Evolutionary conservation across 2,329 filamentous ascomycete genomes (phyloP).

Genomic region (Colletotrichum sp.): DNA sequence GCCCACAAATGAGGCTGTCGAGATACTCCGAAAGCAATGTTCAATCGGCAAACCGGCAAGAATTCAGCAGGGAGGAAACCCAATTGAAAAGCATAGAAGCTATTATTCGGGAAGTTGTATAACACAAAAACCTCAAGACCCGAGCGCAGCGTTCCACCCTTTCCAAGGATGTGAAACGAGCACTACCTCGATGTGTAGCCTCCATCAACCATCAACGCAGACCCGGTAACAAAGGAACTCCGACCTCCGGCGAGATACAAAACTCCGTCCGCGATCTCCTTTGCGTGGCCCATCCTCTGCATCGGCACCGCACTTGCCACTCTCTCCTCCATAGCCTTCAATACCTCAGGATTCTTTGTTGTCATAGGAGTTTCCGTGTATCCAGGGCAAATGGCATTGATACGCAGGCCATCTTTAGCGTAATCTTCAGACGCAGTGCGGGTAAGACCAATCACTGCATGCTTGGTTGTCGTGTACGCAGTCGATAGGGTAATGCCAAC

Average conservation of each 20-base stretch:
- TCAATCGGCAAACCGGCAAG: background rate
- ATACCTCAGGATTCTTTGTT: constrained; percentile 27
- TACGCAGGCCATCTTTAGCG: constrained; percentile 40
- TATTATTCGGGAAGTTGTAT: background rate
- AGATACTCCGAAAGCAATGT: background rate
- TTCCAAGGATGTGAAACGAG: background rate
- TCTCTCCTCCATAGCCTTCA: constrained; percentile 31
- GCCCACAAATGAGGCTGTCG: background rate
- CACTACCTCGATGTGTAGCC: constrained; percentile 7
- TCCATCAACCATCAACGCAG: constrained; percentile 16
- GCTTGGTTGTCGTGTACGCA: constrained; percentile 16
- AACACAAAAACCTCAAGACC: background rate
- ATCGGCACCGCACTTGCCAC: constrained; percentile 29
- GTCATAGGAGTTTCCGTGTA: constrained; percentile 35
- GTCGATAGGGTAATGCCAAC: constrained; percentile 11
- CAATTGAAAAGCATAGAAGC: background rate
- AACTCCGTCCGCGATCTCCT: constrained; percentile 34
- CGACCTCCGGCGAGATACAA: constrained; percentile 25
- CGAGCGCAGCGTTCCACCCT: background rate
- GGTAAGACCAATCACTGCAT: constrained; percentile 8
- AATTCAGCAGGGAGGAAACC: background rate
- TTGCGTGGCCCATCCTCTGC: constrained; percentile 29
- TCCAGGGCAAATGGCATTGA: constrained; percentile 40
- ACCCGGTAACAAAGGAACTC: constrained; percentile 14
- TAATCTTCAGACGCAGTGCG: constrained; percentile 43